phyloP scores from a whole-genome alignment of 2,329 filamentous ascomycete species.

The Scedosporium boydii region DNA sequence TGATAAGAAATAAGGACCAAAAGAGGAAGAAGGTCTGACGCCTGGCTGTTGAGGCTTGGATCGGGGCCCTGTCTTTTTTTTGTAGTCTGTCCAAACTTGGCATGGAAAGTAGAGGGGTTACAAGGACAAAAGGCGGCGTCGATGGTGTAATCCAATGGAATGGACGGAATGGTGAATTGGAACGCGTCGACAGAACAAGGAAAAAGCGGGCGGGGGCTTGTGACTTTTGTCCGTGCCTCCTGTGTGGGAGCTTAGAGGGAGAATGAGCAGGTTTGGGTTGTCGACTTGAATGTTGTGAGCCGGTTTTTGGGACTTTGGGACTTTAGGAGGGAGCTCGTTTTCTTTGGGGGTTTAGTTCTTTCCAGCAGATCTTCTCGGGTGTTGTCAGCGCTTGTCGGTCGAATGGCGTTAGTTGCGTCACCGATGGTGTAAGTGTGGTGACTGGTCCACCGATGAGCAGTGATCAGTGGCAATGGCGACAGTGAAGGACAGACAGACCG shows the following conservation, averaged over 20 bases:
- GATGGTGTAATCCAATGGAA: neutral
- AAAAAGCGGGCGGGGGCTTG: too few species aligned
- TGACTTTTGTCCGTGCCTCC: too few species aligned
- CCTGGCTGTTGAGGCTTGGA: neutral
- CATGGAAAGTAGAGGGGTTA: neutral
- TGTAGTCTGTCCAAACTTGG: neutral
- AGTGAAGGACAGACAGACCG: neutral
- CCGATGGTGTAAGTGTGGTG: constrained; percentile 4
- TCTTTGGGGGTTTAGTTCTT: neutral
- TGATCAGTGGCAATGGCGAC: neutral
- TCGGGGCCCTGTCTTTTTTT: neutral
- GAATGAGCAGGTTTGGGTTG: too few species aligned
- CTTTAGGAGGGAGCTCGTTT: neutral
- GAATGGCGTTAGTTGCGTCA: constrained; percentile 4
- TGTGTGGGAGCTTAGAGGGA: too few species aligned
- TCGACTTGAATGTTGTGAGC: neutral
- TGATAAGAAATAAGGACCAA: neutral
- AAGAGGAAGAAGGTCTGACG: neutral
- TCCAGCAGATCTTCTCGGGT: neutral
- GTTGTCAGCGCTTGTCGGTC: neutral
- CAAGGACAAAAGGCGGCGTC: neutral
- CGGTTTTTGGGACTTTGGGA: neutral
- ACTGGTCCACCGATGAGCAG: neutral
- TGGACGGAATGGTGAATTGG: neutral
- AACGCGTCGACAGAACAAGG: neutral